Evolutionary conservation across 192 early-diverging fungal genomes (phyloP).

Genomic region (Borealophlyctis nickersoniae): DNA sequence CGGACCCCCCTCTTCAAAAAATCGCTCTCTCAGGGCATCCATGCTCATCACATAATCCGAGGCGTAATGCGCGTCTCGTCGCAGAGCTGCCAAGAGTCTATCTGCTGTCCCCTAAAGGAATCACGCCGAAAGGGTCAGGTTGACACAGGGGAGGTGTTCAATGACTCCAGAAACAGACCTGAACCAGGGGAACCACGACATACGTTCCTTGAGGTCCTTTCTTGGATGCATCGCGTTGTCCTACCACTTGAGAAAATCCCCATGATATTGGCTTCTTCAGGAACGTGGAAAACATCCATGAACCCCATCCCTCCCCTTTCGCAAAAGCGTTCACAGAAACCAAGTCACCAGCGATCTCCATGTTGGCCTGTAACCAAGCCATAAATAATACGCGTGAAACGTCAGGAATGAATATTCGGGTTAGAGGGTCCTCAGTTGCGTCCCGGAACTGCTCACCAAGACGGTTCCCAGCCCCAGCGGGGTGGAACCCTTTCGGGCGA

Average conservation of each 20-base stretch:
- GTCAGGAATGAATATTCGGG: background rate
- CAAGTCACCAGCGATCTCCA: slow-evolving; percentile 9
- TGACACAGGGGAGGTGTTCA: background rate
- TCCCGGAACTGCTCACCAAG: slow-evolving; percentile 5
- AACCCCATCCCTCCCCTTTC: slow-evolving; percentile 1
- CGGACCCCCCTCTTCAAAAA: background rate
- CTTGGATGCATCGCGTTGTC: slow-evolving; percentile 4
- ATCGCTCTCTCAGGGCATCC: slow-evolving; percentile 6
- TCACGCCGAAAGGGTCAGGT: background rate
- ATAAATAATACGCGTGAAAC: background rate
- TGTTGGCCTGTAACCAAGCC: slow-evolving; percentile 4
- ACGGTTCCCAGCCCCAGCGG: slow-evolving; percentile 23
- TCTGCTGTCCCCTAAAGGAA: slow-evolving; percentile 1
- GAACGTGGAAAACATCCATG: slow-evolving; percentile 12
- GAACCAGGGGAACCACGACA: slow-evolving; percentile 10
- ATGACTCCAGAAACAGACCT: background rate
- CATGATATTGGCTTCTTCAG: slow-evolving; percentile 16
- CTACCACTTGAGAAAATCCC: slow-evolving; percentile 16
- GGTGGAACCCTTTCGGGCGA: slow-evolving; percentile 1
- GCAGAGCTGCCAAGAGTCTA: slow-evolving; percentile 4
- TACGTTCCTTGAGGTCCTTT: background rate
- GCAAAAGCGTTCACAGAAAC: slow-evolving; percentile 9
- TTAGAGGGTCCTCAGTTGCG: background rate
- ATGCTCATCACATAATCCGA: slow-evolving; percentile 11
- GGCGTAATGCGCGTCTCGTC: slow-evolving; percentile 13